Percentiles rank a stretch among this genome's conserved stretches.
phyloP scores from a whole-genome alignment of 179 eudicot genomes.

The Carnegiea gigantea region DNA sequence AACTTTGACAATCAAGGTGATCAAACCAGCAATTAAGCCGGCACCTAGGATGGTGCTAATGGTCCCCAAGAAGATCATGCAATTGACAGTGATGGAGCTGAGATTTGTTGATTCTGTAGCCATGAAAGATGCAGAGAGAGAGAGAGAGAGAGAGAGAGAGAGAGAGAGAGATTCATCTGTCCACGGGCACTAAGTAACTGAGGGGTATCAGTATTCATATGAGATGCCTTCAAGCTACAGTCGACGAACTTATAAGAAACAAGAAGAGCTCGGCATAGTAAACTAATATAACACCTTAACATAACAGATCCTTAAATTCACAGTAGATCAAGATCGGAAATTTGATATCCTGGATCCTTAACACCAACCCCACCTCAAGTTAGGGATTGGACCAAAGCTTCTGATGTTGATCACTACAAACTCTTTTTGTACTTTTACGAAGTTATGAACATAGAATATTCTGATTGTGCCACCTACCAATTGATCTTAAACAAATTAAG shows the following conservation, averaged over 20 bases:
- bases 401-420: neutral
- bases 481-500: neutral
- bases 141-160: too few relatives aligned
- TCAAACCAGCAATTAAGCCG: conserved; percentile 50
- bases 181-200: too few relatives aligned
- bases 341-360: too few relatives aligned
- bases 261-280: too few relatives aligned
- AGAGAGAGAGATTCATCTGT: too few relatives aligned
- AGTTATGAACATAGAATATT: neutral
- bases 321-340: neutral
- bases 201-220: too few relatives aligned
- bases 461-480: too few relatives aligned
- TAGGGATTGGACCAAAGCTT: neutral
- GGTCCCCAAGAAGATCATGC: conserved; percentile 67
- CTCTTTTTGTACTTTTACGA: neutral
- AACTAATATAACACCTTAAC: neutral
- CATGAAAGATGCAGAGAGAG: neutral
- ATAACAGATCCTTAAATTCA: neutral
- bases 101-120: conserved; percentile 45
- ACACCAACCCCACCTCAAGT: neutral
- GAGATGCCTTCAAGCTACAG: neutral
- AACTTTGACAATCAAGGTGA: conserved; percentile 55
- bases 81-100: conserved; percentile 68
- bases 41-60: conserved; percentile 59
- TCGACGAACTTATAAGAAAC: too few relatives aligned